A percentile compares a stretch with the other conserved stretches of the same genome.
Evolutionary conservation across 2,329 filamentous ascomycete species (phyloP).

Genomic region (Beauveria sp.): DNA sequence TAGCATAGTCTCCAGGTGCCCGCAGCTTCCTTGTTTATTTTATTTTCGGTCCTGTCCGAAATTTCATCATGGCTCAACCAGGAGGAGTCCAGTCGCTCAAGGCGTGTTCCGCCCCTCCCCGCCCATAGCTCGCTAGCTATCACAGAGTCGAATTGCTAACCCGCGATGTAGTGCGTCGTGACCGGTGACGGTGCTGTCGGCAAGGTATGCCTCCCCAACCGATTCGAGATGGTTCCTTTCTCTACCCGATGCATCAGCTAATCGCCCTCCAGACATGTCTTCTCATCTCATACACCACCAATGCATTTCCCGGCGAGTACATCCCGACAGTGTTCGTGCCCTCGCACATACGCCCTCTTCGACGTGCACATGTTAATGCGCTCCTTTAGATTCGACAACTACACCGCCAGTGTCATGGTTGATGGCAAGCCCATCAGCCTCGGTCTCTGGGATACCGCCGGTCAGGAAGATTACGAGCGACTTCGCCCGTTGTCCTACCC

Average conservation of each 20-base stretch:
- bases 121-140: slow-evolving; percentile 21
- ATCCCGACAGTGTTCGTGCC: slow-evolving; percentile 89
- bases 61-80: slow-evolving; percentile 62
- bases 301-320: slow-evolving; percentile 99
- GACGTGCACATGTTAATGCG: slow-evolving; percentile 15
- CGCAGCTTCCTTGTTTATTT: background rate
- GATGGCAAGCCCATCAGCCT: slow-evolving; percentile 96
- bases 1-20: background rate
- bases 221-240: background rate
- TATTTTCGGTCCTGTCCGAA: background rate
- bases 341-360: slow-evolving; percentile 7
- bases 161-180: slow-evolving; percentile 72
- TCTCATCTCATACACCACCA: slow-evolving; percentile 98
- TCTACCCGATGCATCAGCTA: slow-evolving; percentile 17
- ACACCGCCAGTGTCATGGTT: slow-evolving; percentile 98
- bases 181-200: slow-evolving; percentile 98
- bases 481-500: slow-evolving; percentile 93
- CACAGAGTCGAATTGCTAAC: slow-evolving; percentile 28
- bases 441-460: slow-evolving; percentile 96
- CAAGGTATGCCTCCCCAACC: slow-evolving; percentile 56
- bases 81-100: slow-evolving; percentile 87
- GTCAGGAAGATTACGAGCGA: slow-evolving; percentile 97
- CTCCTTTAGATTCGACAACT: slow-evolving; percentile 80
- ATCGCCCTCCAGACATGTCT: slow-evolving; percentile 72
- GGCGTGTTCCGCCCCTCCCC: slow-evolving; percentile 44